Percentiles rank a stretch among this genome's conserved stretches.
phyloP scores from a whole-genome alignment of 2,329 filamentous ascomycete species.

The Sphaceloma murrayae region DNA sequence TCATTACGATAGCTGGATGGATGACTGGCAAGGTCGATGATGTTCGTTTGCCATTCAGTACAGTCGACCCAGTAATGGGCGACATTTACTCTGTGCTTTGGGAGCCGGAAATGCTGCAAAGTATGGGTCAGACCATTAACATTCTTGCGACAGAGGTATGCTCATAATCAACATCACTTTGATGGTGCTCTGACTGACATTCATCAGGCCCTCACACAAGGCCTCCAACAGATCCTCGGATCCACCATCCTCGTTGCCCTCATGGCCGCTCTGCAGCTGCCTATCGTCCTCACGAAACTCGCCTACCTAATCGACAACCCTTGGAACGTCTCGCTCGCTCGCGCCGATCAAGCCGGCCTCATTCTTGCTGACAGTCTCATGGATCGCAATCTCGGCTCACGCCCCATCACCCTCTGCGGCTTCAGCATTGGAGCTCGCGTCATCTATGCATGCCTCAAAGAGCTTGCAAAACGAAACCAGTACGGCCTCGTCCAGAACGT shows the following conservation, averaged over 20 bases:
- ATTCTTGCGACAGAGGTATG: constrained; percentile 91
- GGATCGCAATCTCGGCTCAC: constrained; percentile 79
- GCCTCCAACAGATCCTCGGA: constrained; percentile 87
- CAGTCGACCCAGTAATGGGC: constrained; percentile 94
- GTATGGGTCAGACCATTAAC: constrained; percentile 97
- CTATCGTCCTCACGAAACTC: constrained; percentile 83
- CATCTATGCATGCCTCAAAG: constrained; percentile 82
- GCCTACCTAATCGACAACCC: constrained; percentile 97
- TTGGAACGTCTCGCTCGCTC: constrained; percentile 91
- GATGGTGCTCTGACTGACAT: constrained; percentile 17
- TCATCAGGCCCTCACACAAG: constrained; percentile 76
- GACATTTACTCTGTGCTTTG: constrained; percentile 94
- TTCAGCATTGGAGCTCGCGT: constrained; percentile 89
- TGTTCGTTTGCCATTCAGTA: constrained; percentile 89
- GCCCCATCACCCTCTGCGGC: constrained; percentile 85
- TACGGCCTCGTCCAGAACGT: constrained; percentile 88
- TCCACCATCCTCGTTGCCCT: constrained; percentile 79
- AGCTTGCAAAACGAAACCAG: constrained; percentile 74
- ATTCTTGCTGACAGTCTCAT: constrained; percentile 92
- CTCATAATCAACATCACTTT: not conserved
- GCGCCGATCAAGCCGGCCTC: constrained; percentile 77
- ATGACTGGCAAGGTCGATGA: constrained; percentile 98
- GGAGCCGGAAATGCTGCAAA: constrained; percentile 96
- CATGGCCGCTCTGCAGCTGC: constrained; percentile 89
- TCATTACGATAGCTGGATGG: constrained; percentile 93